Conservation (phyloP, 495 filamentous ascomycete species). For the Jackrogersella minutella region DNA sequence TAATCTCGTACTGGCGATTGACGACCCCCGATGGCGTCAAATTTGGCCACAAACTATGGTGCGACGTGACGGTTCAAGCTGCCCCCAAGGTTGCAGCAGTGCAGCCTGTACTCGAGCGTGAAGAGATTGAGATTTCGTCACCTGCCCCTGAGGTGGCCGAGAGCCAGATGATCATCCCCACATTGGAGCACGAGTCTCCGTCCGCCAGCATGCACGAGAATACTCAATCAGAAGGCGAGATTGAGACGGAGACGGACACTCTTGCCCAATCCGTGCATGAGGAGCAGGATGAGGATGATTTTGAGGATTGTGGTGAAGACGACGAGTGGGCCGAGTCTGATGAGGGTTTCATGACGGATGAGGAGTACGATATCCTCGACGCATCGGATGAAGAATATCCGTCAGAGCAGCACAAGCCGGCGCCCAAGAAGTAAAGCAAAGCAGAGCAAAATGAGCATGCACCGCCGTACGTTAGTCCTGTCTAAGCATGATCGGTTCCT, state of each 20-base stretch:
- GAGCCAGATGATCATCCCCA: conserved; percentile 95
- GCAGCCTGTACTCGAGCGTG: conserved; percentile 19
- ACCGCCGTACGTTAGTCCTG: not conserved
- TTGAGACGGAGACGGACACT: conserved; percentile 42
- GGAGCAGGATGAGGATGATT: conserved; percentile 67
- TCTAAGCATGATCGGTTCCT: not conserved
- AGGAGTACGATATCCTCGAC: conserved; percentile 96
- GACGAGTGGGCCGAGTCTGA: conserved; percentile 67
- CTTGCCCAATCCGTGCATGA: conserved; percentile 40
- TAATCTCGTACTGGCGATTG: conserved; percentile 96
- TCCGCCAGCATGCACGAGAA: conserved; percentile 77
- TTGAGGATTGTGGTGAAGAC: conserved; percentile 66
- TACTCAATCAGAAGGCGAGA: conserved; percentile 38
- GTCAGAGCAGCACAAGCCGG: conserved; percentile 49
- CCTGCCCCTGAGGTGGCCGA: conserved; percentile 38
- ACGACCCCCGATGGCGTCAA: conserved; percentile 79
- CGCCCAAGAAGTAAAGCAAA: conserved; percentile 45
- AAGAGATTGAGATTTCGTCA: conserved; percentile 4
- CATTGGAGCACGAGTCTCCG: conserved; percentile 93
- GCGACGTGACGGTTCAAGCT: conserved; percentile 76
- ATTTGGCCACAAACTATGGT: conserved; percentile 96
- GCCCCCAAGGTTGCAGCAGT: conserved; percentile 35
- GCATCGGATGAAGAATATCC: conserved; percentile 91
- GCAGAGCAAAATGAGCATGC: not conserved
- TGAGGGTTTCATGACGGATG: conserved; percentile 87